These are phyloP conservation scores for Hypoxylon fragiforme DNA, from an alignment of 495 filamentous ascomycete genomes.

Conservation along the genomic window DNA sequence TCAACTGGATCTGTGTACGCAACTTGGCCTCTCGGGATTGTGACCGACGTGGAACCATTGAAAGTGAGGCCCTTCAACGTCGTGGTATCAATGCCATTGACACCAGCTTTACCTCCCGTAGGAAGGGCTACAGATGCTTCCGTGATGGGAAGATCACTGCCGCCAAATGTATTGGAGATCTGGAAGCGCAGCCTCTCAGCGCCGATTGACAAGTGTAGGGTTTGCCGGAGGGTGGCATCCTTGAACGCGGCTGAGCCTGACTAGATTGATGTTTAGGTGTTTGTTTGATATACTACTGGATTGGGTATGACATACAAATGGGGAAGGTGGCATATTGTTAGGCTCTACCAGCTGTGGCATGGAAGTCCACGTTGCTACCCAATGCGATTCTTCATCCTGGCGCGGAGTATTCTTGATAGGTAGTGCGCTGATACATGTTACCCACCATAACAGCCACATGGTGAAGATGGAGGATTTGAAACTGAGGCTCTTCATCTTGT, in stretches of 20 bases:
- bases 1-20: constrained; percentile 67
- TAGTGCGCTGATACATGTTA: constrained; percentile 13
- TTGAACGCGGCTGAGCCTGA: constrained; percentile 36
- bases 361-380: constrained; percentile 67
- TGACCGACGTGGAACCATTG: constrained; percentile 51
- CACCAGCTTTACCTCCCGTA: constrained; percentile 52
- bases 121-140: constrained; percentile 61
- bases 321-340: constrained; percentile 61
- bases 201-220: constrained; percentile 61
- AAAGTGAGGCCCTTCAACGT: constrained; percentile 61
- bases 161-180: constrained; percentile 70
- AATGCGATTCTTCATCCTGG: constrained; percentile 50
- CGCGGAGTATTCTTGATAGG: constrained; percentile 20
- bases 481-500: constrained; percentile 18
- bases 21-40: constrained; percentile 60
- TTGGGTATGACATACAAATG: constrained; percentile 53
- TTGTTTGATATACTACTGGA: not conserved
- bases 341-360: constrained; percentile 70
- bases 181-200: constrained; percentile 61
- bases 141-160: constrained; percentile 62
- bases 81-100: constrained; percentile 52
- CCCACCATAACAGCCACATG: constrained; percentile 28
- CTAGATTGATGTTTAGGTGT: constrained; percentile 19
- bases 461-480: constrained; percentile 18
- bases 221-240: constrained; percentile 70